Percentiles rank a stretch among this genome's conserved stretches.
Conservation (phyloP, 2,329 filamentous ascomycete species). For the Apiospora saccharicola region DNA sequence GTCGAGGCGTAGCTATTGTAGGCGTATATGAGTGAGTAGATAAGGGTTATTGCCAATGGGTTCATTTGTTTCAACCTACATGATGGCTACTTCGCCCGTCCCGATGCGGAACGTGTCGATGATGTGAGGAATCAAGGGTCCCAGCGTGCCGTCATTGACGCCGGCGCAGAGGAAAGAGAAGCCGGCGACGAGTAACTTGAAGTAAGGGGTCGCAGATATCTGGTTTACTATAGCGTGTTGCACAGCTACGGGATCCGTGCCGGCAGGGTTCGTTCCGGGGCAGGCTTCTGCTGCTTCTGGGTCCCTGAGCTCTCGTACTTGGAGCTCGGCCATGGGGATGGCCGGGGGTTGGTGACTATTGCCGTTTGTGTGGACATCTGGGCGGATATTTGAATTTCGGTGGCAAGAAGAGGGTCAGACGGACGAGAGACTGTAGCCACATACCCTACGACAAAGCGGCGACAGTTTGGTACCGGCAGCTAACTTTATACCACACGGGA, state of each 20-base stretch:
- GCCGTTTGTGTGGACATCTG: background rate
- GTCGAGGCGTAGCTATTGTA: slow-evolving; percentile 57
- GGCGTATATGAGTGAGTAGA: background rate
- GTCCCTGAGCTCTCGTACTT: background rate
- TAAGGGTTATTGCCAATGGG: background rate
- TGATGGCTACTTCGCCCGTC: slow-evolving; percentile 41
- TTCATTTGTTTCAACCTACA: slow-evolving; percentile 32
- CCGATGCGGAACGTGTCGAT: slow-evolving; percentile 59
- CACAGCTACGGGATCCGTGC: background rate
- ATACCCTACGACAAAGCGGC: background rate
- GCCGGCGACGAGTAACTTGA: slow-evolving; percentile 62
- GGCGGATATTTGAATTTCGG: background rate
- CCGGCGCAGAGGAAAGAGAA: slow-evolving; percentile 73
- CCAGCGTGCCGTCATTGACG: slow-evolving; percentile 70
- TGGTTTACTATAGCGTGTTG: slow-evolving; percentile 30
- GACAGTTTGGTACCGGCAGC: background rate
- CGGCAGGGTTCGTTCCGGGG: background rate
- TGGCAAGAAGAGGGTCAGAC: background rate
- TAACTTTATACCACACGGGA: background rate
- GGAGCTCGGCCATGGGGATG: background rate
- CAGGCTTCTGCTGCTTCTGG: background rate
- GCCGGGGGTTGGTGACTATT: background rate
- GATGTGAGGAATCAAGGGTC: slow-evolving; percentile 69
- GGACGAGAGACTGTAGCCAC: background rate
- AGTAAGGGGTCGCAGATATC: slow-evolving; percentile 37